These are phyloP conservation scores for Uronychia setigera DNA, from an alignment of 73 alveolate species.

Conservation along the genomic window DNA sequence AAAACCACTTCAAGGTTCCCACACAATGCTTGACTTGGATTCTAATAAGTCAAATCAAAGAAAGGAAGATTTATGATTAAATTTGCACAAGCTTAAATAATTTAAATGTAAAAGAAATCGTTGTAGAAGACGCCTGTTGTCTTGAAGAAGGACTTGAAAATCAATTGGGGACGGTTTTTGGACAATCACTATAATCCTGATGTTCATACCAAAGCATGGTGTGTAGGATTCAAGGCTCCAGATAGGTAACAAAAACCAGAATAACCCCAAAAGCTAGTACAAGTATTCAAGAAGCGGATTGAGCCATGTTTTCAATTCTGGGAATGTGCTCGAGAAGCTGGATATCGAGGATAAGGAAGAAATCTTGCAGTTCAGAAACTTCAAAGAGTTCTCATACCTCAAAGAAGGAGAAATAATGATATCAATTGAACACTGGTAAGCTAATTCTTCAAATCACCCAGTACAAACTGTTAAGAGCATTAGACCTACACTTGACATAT, in stretches of 20 bases:
- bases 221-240: constrained; percentile 14
- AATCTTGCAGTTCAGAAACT: neutral
- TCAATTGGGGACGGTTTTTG: constrained; percentile 36
- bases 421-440: constrained; percentile 49
- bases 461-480: constrained; percentile 31
- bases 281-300: constrained; percentile 1
- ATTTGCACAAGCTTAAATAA: no score
- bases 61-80: no score
- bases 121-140: no score
- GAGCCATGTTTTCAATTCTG: neutral
- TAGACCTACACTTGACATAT: constrained; percentile 36
- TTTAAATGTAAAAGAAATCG: no score
- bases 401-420: constrained; percentile 19
- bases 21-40: no score
- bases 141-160: constrained; percentile 24
- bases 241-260: neutral
- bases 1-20: no score
- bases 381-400: constrained; percentile 1
- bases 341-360: constrained; percentile 7
- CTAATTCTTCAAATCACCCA: neutral
- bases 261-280: neutral
- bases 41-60: no score
- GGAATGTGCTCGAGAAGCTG: constrained; percentile 6
- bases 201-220: constrained; percentile 9
- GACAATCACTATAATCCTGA: constrained; percentile 37